phyloP scores from a whole-genome alignment of 139 green algal genomes.

The Nannochloris sp. region DNA sequence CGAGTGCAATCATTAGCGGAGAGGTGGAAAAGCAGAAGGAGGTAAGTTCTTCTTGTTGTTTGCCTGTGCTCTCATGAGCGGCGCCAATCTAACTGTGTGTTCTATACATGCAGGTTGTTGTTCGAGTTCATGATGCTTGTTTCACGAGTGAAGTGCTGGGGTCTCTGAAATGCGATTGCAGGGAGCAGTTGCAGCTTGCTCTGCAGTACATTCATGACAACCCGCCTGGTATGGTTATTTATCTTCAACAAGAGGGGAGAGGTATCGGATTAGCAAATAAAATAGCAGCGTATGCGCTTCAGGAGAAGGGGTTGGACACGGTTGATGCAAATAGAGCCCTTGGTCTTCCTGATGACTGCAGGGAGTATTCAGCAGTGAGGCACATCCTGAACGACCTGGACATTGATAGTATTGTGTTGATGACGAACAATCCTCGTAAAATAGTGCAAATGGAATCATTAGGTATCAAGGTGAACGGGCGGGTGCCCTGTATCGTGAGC shows the following conservation, averaged over 20 bases:
- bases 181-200: slow-evolving; percentile 79
- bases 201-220: slow-evolving; percentile 67
- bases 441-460: slow-evolving; percentile 57
- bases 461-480: slow-evolving; percentile 60
- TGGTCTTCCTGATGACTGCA: slow-evolving; percentile 83
- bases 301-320: slow-evolving; percentile 86
- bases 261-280: slow-evolving; percentile 95
- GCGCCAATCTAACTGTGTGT: neutral
- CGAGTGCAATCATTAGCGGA: slow-evolving; percentile 73
- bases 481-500: slow-evolving; percentile 77
- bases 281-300: slow-evolving; percentile 87
- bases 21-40: slow-evolving; percentile 60
- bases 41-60: slow-evolving; percentile 27
- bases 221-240: slow-evolving; percentile 76
- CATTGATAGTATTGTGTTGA: slow-evolving; percentile 67
- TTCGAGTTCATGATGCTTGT: slow-evolving; percentile 91
- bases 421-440: slow-evolving; percentile 94
- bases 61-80: neutral
- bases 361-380: slow-evolving; percentile 81
- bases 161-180: slow-evolving; percentile 91
- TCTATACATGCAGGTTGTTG: slow-evolving; percentile 44
- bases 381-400: slow-evolving; percentile 81
- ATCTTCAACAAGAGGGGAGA: slow-evolving; percentile 89
- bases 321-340: slow-evolving; percentile 90
- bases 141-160: slow-evolving; percentile 93